These are phyloP conservation scores for Yamadazyma philogaea DNA, from an alignment of 805 yeast genomes.

Conservation along the genomic window DNA sequence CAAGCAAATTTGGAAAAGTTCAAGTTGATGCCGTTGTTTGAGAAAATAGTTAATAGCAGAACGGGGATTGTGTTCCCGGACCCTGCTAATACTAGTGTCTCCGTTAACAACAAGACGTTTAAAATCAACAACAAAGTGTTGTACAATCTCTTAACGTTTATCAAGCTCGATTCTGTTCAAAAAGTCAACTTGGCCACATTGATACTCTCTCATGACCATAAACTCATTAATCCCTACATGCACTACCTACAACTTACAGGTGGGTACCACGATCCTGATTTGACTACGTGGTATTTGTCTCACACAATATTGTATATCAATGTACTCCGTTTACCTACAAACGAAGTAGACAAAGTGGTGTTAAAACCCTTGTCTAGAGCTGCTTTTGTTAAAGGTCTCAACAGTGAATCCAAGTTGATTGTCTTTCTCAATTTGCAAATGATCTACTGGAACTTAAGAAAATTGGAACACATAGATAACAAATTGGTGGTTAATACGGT, in stretches of 20 bases:
- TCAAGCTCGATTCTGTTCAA: constrained; percentile 71
- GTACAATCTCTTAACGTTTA: constrained; percentile 54
- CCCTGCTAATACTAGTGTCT: constrained; percentile 14
- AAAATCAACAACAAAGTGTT: constrained; percentile 66
- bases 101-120: constrained; percentile 50
- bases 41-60: constrained; percentile 40
- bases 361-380: constrained; percentile 63
- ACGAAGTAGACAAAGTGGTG: constrained; percentile 48
- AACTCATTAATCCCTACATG: constrained; percentile 70
- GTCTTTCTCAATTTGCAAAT: constrained; percentile 65
- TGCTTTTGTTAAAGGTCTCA: constrained; percentile 56
- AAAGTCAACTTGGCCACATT: constrained; percentile 56
- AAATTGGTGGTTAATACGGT: constrained; percentile 6
- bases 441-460: constrained; percentile 50
- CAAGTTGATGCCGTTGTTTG: constrained; percentile 32
- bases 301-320: constrained; percentile 60
- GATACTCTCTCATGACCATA: constrained; percentile 57
- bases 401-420: constrained; percentile 44
- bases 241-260: constrained; percentile 50
- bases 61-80: constrained; percentile 51
- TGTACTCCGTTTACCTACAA: constrained; percentile 58
- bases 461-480: constrained; percentile 34
- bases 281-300: constrained; percentile 81
- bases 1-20: constrained; percentile 26
- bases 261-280: constrained; percentile 71